Base-by-base conservation (phyloP, 2,329 filamentous ascomycete species). In the Daldinia eschscholtzii region DNA sequence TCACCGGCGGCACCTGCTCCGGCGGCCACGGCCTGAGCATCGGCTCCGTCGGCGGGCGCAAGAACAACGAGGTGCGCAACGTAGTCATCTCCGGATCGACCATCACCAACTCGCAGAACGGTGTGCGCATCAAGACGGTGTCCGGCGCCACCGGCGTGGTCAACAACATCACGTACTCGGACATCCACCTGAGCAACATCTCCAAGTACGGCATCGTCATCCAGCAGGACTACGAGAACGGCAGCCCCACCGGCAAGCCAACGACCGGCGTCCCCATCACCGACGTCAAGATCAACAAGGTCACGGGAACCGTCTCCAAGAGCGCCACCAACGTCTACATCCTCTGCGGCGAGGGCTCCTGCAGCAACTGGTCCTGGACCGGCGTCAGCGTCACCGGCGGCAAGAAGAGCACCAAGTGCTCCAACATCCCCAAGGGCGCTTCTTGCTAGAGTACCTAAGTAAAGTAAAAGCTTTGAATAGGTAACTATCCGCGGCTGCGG, bases 1-100 rank as follows among this genome's bases (percentile, higher is more conserved):
- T 85, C 73, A 78, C 78, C 3, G 79, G 80, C 44, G 80, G 81
- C 23, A 79, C 80, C 18, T 87, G 85, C 77, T 80, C 80, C 2
- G 84, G 85, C 23, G 85, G 85, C n/a, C 86, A 88, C 75, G 87
- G 87, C 58, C 79, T 90, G 18, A 86, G 84, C 63, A 88, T 90
- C 72, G 87, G 87, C 57, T 87, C 85, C 5, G 85, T 89, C n/a
- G 87, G 87, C 46, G 85, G 85, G 13, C 85, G 86, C 56, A 75
- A 73, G 58, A 79, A 88, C 79, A 89, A 90, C 80, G 78, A 73
- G 6, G 88, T 90, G 59, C 76, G 82, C 28, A 83, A 81, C 58
- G 82, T 90, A n/a, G 80, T 79, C 26, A 85, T 90, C 71, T 75
- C 81, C 37, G 80, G 82, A 67, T 83, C 81, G 9, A 81, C 78